Evolutionary conservation across 2,329 filamentous ascomycete species (phyloP).

Genomic region (Cytospora piceae): DNA sequence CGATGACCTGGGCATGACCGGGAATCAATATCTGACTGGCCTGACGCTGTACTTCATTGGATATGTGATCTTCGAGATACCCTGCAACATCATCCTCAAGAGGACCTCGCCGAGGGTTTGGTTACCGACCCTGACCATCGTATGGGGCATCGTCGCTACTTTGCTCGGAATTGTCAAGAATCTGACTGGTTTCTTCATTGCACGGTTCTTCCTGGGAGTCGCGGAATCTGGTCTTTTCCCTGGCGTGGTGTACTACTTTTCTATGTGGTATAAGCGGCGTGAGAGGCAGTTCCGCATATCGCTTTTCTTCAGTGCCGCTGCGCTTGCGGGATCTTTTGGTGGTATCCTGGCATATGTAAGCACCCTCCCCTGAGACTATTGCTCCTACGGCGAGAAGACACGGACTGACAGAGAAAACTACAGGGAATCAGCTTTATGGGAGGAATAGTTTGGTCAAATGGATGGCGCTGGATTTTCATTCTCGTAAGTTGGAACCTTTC

Average conservation of each 20-base stretch:
- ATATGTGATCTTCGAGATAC: slow-evolving; percentile 63
- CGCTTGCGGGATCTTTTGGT: slow-evolving; percentile 59
- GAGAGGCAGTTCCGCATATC: slow-evolving; percentile 60
- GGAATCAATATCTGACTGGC: slow-evolving; percentile 66
- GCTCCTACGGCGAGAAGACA: neutral
- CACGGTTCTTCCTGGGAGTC: slow-evolving; percentile 60
- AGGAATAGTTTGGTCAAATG: slow-evolving; percentile 54
- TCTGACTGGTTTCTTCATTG: slow-evolving; percentile 54
- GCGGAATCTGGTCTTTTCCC: slow-evolving; percentile 58
- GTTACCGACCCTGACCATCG: slow-evolving; percentile 60
- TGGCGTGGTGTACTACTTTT: slow-evolving; percentile 53
- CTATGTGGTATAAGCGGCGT: slow-evolving; percentile 59
- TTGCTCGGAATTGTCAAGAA: slow-evolving; percentile 54
- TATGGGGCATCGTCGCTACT: slow-evolving; percentile 60
- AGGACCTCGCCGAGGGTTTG: slow-evolving; percentile 60
- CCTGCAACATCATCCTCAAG: slow-evolving; percentile 66
- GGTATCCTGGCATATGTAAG: slow-evolving; percentile 58
- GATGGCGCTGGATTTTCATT: slow-evolving; percentile 65
- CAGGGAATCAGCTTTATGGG: slow-evolving; percentile 59
- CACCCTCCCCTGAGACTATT: neutral
- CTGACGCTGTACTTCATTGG: slow-evolving; percentile 69
- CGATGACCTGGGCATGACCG: slow-evolving; percentile 56
- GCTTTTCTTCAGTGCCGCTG: slow-evolving; percentile 59
- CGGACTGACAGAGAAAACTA: neutral
- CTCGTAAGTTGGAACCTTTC: slow-evolving; percentile 44